A percentile compares a stretch with the other conserved stretches of the same genome.
These are phyloP conservation scores for Metarhizium anisopliae DNA, from an alignment of 2,329 filamentous ascomycete genomes.

Conservation along the genomic window DNA sequence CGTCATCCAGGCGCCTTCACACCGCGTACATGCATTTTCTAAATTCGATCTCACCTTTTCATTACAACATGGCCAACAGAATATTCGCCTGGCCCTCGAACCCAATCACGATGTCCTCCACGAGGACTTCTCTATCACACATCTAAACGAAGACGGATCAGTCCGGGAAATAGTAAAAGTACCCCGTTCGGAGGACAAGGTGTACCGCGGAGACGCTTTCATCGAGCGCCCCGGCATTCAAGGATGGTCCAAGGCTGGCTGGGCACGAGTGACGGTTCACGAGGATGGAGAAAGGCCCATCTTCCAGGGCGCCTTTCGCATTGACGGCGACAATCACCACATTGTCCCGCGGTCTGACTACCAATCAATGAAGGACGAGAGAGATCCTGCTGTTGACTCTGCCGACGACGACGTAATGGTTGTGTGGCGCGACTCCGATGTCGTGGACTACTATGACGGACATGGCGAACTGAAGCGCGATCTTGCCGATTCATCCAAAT, in stretches of 20 bases:
- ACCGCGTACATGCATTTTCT: constrained; percentile 71
- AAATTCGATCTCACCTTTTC: constrained; percentile 79
- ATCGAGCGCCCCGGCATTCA: constrained; percentile 48
- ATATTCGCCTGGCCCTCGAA: constrained; percentile 70
- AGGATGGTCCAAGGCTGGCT: constrained; percentile 74
- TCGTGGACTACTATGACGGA: constrained; percentile 31
- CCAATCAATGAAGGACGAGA: constrained; percentile 56
- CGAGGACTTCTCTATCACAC: constrained; percentile 63
- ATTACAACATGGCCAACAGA: constrained; percentile 56
- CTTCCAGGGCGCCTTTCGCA: constrained; percentile 82
- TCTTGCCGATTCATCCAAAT: constrained; percentile 39
- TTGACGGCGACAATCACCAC: constrained; percentile 78
- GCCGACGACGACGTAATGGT: constrained; percentile 70
- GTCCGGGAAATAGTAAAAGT: constrained; percentile 59
- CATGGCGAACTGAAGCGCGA: constrained; percentile 55
- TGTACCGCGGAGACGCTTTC: constrained; percentile 76
- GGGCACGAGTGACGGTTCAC: constrained; percentile 73
- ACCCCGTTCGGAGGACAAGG: constrained; percentile 63
- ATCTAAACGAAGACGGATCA: constrained; percentile 63
- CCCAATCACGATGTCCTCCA: constrained; percentile 87
- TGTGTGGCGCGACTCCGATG: constrained; percentile 85
- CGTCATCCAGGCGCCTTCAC: constrained; percentile 67
- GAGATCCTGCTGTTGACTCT: constrained; percentile 59
- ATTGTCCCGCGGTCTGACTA: constrained; percentile 71
- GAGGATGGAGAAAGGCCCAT: constrained; percentile 69